phyloP scores from a whole-genome alignment of 1,139 yeast genomes.

The Meyerozyma sp. region DNA sequence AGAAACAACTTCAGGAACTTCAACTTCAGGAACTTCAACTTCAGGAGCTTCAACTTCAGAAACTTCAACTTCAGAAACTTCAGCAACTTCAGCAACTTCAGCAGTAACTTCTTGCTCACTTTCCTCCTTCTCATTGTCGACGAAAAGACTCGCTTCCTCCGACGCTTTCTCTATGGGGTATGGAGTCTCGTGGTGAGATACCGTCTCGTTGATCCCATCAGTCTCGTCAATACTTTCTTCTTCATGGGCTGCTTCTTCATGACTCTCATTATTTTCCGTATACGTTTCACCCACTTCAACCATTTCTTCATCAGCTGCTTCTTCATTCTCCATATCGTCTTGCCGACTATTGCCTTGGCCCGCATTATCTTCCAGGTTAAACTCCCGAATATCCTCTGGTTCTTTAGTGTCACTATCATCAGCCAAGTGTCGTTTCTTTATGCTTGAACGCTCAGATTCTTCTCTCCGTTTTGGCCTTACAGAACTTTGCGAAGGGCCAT shows the following conservation, averaged over 20 bases:
- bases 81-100: slow-evolving; percentile 11
- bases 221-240: background rate
- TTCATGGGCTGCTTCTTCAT: background rate
- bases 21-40: slow-evolving; percentile 12
- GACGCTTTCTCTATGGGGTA: too few relatives aligned
- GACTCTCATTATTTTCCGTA: background rate
- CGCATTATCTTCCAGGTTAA: background rate
- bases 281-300: background rate
- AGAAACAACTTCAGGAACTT: slow-evolving; percentile 13
- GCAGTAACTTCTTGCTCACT: slow-evolving; percentile 8
- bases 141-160: too few relatives aligned
- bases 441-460: background rate
- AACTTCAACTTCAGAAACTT: too few relatives aligned
- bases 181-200: too few relatives aligned
- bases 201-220: background rate
- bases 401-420: background rate
- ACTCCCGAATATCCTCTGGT: too few relatives aligned
- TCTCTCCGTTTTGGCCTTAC: background rate
- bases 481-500: too few relatives aligned
- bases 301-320: background rate
- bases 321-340: background rate
- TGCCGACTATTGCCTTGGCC: background rate
- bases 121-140: too few relatives aligned
- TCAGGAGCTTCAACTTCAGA: slow-evolving; percentile 3
- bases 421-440: background rate